A percentile compares a stretch with the other conserved stretches of the same genome.
Evolutionary conservation across 2,329 filamentous ascomycete genomes (phyloP).

Genomic region (Trichoderma sp.): DNA sequence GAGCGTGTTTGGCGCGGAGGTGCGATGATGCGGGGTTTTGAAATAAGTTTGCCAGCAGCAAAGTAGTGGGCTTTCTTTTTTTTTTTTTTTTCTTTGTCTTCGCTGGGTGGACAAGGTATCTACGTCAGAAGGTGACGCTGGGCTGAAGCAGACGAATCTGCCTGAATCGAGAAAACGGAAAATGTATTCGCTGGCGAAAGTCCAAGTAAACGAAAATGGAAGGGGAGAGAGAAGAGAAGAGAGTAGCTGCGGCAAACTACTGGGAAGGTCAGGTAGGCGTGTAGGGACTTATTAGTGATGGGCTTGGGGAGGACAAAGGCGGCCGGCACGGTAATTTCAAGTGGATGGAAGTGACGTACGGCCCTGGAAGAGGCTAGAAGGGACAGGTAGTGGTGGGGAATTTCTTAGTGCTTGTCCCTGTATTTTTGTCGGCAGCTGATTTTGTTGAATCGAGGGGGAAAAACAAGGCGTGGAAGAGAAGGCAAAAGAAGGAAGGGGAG

Average conservation of each 20-base stretch:
- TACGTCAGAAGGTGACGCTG: neutral
- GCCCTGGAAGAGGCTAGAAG: conserved; percentile 19
- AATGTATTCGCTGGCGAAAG: neutral
- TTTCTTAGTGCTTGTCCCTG: neutral
- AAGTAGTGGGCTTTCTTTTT: neutral
- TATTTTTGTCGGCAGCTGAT: conserved; percentile 9
- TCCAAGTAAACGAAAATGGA: neutral
- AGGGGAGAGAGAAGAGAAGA: neutral
- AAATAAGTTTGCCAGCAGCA: conserved; percentile 15
- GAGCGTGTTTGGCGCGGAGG: conserved; percentile 5
- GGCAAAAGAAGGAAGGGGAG: neutral
- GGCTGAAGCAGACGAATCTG: conserved; percentile 8
- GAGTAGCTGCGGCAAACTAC: conserved; percentile 4
- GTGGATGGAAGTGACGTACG: conserved; percentile 19
- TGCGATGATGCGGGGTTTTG: conserved; percentile 25
- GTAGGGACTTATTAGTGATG: conserved; percentile 18
- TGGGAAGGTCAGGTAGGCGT: conserved; percentile 12
- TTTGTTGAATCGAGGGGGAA: neutral
- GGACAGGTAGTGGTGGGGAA: neutral
- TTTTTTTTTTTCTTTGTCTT: neutral
- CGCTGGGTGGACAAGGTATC: neutral
- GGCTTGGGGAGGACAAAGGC: conserved; percentile 11
- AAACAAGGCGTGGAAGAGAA: neutral
- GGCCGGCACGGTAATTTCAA: conserved; percentile 17
- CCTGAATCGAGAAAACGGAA: neutral